Base-by-base conservation (phyloP, 1,284 basidiomycete genomes). In the Tilletia indica region DNA sequence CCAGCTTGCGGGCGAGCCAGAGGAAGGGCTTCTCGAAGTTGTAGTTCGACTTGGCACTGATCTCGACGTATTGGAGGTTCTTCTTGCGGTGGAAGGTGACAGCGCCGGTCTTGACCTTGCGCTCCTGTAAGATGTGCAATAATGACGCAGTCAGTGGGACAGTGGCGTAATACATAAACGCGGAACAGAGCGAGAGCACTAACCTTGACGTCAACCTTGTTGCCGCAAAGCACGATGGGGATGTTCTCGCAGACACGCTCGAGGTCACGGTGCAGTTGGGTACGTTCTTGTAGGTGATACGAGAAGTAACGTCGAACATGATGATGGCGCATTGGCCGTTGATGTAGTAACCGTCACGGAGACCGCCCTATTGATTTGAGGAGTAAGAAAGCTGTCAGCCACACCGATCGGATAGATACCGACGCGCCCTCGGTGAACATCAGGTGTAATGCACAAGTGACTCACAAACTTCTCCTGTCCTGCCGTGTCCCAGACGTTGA, bases 1-100 rank as follows among this genome's bases (percentile, higher is more conserved):
- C 94, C 75, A 99, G 89, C 88, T 99, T 99, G 87, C 95, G 90
- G 70, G 94, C 96, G 84, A 99, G 89, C 97, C 97, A 99, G 77
- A 99, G 90, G 93, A 99, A 99, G 68, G 97, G 97, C 87, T 99
- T 98, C 88, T 99, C 97, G 85, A 99, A 99, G 89, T 99, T 99
- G 88, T 99, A 99, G 89, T 99, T 99, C 70, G 94, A 97, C 87
- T 99, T 99, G 77, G 97, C 97, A 4, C 95, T 98, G 83, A 99
- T 99, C 85, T 99, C 97, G 85, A 96, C 99, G 89, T 99, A 99
- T 86, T 99, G 97, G 73, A 99, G 89, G 88, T 97, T 98, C 90
- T 99, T 99, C 92, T 99, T 99, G 85, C 97, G 90, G 89, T 99
- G 97, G 92, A 99, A 99, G 72, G 97, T 99, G 74, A 99, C 96